Base-by-base conservation (phyloP, 2,329 filamentous ascomycete species). In the Blastomyces parvus region DNA sequence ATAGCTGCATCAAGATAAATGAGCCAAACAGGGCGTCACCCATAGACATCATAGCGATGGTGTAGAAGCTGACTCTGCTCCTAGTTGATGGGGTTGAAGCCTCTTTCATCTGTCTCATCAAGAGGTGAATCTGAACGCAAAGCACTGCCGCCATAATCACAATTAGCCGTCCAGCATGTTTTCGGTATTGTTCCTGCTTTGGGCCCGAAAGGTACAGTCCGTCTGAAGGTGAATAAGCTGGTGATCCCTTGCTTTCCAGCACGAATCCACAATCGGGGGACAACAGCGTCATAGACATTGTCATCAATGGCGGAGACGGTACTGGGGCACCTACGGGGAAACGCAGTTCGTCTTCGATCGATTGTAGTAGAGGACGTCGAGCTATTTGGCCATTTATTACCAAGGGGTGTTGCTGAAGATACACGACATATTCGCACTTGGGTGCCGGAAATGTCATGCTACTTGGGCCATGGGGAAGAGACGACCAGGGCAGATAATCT, bases 341-440 rank as follows among this genome's bases (percentile, higher is more conserved):
- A 53, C 83, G 78, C 22, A 87, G 73, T 67, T 88, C 85, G 44
- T 80, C 72, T 67, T 88, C 85, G 22, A 86, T 79, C 68, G 78
- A 79, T 40, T 79, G 73, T 60, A 85, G 72, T 38, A 80, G 67
- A 52, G 70, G 65, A 27, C 69, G 68, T 59, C 75, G 71, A 33
- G 73, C 69, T 38, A 72, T 59, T 55, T 66, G 69, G 40, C 70
- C 70, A 52, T 68, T 66, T 14, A 77, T 66, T 17, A 68, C 62
- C 14, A 78, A 69, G 4, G 78, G 78, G 65, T 80, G 77, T 64
- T 80, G 79, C 73, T 97, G 94, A 38, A 93, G 79, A 74, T 92
- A 97, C 62, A 96, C 79, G 59, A 99, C 79, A 71, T 91, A 91
- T 75, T 99, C 94, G 80, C 94, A 99, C 69, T 90, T 88, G 0